These are phyloP conservation scores for Tylopilus sp. DNA, from an alignment of 768 basidiomycete species.

Conservation along the genomic window DNA sequence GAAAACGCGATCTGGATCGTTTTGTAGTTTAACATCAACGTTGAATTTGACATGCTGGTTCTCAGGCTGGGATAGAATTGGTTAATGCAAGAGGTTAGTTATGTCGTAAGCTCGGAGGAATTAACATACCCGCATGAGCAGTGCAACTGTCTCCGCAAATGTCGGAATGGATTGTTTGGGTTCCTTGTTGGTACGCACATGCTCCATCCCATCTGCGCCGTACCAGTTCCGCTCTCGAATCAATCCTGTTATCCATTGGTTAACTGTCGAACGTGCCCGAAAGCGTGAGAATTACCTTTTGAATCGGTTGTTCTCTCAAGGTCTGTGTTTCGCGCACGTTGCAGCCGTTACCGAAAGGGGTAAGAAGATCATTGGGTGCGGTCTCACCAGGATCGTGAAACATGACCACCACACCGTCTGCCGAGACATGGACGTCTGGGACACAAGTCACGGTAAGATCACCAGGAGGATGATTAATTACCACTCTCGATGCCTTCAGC, in stretches of 20 bases:
- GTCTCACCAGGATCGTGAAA: conserved; percentile 89
- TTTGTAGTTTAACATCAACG: conserved; percentile 92
- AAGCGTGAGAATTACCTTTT: conserved; percentile 40
- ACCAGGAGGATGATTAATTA: conserved; percentile 48
- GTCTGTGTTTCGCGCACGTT: conserved; percentile 37
- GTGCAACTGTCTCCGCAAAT: conserved; percentile 76
- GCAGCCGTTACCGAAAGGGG: conserved; percentile 20
- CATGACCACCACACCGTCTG: conserved; percentile 86
- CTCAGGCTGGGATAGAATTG: conserved; percentile 49
- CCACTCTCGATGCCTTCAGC: conserved; percentile 98
- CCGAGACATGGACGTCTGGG: conserved; percentile 92
- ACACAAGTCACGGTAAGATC: conserved; percentile 48
- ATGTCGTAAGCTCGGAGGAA: conserved; percentile 5
- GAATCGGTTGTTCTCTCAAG: conserved; percentile 82
- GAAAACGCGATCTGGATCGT: conserved; percentile 86
- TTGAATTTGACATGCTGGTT: conserved; percentile 76
- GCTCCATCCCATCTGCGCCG: conserved; percentile 68
- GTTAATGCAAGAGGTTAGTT: conserved; percentile 1
- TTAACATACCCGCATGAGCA: conserved; percentile 68
- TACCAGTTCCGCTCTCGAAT: conserved; percentile 73
- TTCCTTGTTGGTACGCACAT: conserved; percentile 73
- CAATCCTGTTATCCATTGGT: conserved; percentile 41
- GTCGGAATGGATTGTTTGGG: conserved; percentile 89
- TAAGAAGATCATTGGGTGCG: conserved; percentile 15
- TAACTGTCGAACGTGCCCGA: conserved; percentile 26